A percentile compares a stretch with the other conserved stretches of the same genome.
Conservation (phyloP, 2,329 filamentous ascomycete species). For the Alternaria panax region DNA sequence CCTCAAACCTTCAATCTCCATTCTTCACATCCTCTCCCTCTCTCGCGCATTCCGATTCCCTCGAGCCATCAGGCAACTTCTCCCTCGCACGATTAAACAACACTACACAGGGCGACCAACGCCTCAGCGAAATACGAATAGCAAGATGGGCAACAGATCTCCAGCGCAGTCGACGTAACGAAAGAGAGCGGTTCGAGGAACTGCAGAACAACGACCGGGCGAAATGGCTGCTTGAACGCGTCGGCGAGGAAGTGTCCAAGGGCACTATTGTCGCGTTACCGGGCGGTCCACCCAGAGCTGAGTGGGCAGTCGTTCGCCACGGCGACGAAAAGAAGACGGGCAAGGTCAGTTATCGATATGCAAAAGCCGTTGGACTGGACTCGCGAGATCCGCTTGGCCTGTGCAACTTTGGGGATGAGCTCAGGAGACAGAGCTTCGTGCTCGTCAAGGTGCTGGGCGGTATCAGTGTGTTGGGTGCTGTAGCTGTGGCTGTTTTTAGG, state of each 20-base stretch:
- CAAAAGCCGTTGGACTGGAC: slow-evolving; percentile 48
- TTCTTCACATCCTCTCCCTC: slow-evolving; percentile 46
- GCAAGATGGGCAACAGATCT: slow-evolving; percentile 85
- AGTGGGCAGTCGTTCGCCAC: slow-evolving; percentile 46
- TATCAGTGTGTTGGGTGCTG: slow-evolving; percentile 74
- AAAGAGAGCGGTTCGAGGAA: slow-evolving; percentile 72
- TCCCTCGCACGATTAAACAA: slow-evolving; percentile 58
- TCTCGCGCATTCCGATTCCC: slow-evolving; percentile 35
- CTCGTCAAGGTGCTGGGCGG: slow-evolving; percentile 77
- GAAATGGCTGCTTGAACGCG: slow-evolving; percentile 74
- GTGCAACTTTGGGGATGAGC: slow-evolving; percentile 70
- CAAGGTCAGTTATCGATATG: slow-evolving; percentile 35
- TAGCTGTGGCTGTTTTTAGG: slow-evolving; percentile 62
- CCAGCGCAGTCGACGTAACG: slow-evolving; percentile 76
- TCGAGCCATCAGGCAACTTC: slow-evolving; percentile 45
- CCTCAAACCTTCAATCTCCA: slow-evolving; percentile 45
- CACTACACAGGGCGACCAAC: slow-evolving; percentile 64
- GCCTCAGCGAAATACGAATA: slow-evolving; percentile 71
- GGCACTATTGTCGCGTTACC: slow-evolving; percentile 40
- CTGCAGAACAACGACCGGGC: slow-evolving; percentile 68
- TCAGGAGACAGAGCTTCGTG: slow-evolving; percentile 70
- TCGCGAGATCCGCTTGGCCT: slow-evolving; percentile 82
- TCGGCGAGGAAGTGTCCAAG: slow-evolving; percentile 66
- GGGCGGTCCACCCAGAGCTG: slow-evolving; percentile 36
- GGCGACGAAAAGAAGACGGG: slow-evolving; percentile 35